phyloP scores from a whole-genome alignment of 2,329 filamentous ascomycete species.

The Samsoniella hepiali region DNA sequence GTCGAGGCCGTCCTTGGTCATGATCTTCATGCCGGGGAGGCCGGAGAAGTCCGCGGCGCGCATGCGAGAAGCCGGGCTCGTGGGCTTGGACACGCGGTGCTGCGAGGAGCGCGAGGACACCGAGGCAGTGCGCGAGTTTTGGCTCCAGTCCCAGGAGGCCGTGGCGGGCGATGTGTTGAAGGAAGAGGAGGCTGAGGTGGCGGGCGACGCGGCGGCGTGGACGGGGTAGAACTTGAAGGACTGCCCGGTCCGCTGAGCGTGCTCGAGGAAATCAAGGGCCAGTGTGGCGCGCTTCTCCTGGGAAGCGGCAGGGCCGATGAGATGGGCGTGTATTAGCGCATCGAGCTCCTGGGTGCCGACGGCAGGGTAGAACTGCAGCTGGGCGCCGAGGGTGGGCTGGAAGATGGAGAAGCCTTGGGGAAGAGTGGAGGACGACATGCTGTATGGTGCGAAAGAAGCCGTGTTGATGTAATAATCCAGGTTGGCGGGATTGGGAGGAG shows the following conservation, averaged over 20 bases:
- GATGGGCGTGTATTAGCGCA: constrained; percentile 55
- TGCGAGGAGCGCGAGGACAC: constrained; percentile 31
- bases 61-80: constrained; percentile 27
- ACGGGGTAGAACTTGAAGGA: constrained; percentile 60
- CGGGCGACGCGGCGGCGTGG: constrained; percentile 43
- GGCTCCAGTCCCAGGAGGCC: constrained; percentile 46
- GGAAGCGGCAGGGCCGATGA: constrained; percentile 51
- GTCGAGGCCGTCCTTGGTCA: constrained; percentile 61
- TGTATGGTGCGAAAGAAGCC: background rate
- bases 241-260: constrained; percentile 51
- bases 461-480: constrained; percentile 6
- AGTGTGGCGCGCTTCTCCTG: constrained; percentile 57
- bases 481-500: background rate
- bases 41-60: constrained; percentile 46
- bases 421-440: constrained; percentile 30
- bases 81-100: constrained; percentile 28
- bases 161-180: constrained; percentile 49
- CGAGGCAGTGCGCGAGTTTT: constrained; percentile 29
- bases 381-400: constrained; percentile 54
- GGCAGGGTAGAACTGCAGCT: constrained; percentile 64
- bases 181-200: constrained; percentile 47
- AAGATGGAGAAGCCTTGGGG: constrained; percentile 57
- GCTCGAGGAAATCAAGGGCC: constrained; percentile 58
- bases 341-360: constrained; percentile 61
- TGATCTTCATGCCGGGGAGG: constrained; percentile 63